These are phyloP conservation scores for Venturia carpophila DNA, from an alignment of 2,329 filamentous ascomycete genomes.

Conservation along the genomic window DNA sequence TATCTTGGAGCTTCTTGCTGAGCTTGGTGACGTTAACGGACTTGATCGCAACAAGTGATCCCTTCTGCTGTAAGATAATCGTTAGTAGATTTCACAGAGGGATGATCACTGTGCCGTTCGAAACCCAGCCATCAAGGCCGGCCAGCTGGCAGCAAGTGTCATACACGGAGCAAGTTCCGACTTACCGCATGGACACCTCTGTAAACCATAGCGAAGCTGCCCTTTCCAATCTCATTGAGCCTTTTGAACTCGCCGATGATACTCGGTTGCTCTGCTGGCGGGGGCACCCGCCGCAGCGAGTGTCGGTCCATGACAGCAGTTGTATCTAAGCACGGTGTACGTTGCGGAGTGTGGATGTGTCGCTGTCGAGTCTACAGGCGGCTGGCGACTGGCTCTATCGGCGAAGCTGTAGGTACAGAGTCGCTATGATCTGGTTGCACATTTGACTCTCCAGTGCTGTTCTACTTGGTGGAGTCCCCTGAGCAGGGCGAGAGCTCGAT, in stretches of 20 bases:
- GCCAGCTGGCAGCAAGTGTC: neutral
- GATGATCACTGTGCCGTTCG: neutral
- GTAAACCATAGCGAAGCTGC: constrained; percentile 95
- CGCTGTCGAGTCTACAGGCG: constrained; percentile 12
- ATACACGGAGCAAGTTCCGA: constrained; percentile 21
- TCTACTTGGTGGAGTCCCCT: neutral
- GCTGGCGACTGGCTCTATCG: constrained; percentile 27
- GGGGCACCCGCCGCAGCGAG: constrained; percentile 26
- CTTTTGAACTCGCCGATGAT: constrained; percentile 70
- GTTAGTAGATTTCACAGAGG: constrained; percentile 21
- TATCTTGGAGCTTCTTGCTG: constrained; percentile 93
- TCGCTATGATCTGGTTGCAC: constrained; percentile 32
- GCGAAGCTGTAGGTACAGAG: constrained; percentile 32
- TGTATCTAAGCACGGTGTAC: neutral
- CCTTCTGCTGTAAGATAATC: constrained; percentile 53
- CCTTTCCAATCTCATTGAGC: constrained; percentile 87
- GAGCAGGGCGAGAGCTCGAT: neutral
- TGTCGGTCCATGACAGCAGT: constrained; percentile 12
- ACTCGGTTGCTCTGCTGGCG: constrained; percentile 32
- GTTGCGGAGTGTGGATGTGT: constrained; percentile 21
- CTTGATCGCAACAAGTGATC: constrained; percentile 87
- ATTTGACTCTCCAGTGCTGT: constrained; percentile 24
- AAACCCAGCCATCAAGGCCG: neutral
- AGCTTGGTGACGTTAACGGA: constrained; percentile 85
- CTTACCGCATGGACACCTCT: constrained; percentile 76